Evolutionary conservation across 345 rosid genomes (phyloP).

Genomic region (Isatis tinctoria): DNA sequence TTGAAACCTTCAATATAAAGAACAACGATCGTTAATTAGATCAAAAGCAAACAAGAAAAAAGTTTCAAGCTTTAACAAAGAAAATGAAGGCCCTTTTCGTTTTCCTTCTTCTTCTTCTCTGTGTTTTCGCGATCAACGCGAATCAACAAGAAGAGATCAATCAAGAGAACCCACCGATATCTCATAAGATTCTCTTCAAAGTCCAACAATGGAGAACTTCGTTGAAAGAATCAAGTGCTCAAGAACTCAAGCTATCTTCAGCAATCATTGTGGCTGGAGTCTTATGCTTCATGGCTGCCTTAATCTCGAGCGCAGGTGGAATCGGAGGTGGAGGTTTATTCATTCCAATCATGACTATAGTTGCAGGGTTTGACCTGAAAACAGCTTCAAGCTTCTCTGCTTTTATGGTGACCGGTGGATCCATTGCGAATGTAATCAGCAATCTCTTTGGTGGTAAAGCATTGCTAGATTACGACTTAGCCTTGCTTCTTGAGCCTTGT

Average conservation of each 20-base stretch:
- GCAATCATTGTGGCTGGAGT: constrained; percentile 45
- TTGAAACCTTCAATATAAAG: constrained; percentile 27
- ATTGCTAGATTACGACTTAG: constrained; percentile 64
- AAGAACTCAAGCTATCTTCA: constrained; percentile 35
- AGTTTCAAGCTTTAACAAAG: not conserved
- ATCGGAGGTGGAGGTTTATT: constrained; percentile 89
- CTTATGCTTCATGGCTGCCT: constrained; percentile 61
- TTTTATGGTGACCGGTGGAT: constrained; percentile 93
- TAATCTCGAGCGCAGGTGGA: constrained; percentile 93
- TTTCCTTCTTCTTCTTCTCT: constrained; percentile 10
- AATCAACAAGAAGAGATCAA: constrained; percentile 10
- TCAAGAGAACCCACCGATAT: not conserved
- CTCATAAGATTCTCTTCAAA: constrained; percentile 19
- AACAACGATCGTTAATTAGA: constrained; percentile 7
- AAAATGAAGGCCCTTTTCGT: constrained; percentile 25
- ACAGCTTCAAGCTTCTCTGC: constrained; percentile 80
- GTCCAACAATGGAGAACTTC: constrained; percentile 39
- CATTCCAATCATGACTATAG: constrained; percentile 67
- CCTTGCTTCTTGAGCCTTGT: constrained; percentile 76
- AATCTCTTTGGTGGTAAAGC: constrained; percentile 38
- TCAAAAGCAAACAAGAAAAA: constrained; percentile 5
- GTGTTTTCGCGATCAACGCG: constrained; percentile 5
- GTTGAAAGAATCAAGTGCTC: constrained; percentile 25
- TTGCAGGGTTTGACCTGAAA: constrained; percentile 71
- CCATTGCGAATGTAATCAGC: constrained; percentile 65